A percentile compares a stretch with the other conserved stretches of the same genome.
These are phyloP conservation scores for Colletotrichum simmondsii DNA, from an alignment of 2,329 filamentous ascomycete genomes.

Conservation along the genomic window DNA sequence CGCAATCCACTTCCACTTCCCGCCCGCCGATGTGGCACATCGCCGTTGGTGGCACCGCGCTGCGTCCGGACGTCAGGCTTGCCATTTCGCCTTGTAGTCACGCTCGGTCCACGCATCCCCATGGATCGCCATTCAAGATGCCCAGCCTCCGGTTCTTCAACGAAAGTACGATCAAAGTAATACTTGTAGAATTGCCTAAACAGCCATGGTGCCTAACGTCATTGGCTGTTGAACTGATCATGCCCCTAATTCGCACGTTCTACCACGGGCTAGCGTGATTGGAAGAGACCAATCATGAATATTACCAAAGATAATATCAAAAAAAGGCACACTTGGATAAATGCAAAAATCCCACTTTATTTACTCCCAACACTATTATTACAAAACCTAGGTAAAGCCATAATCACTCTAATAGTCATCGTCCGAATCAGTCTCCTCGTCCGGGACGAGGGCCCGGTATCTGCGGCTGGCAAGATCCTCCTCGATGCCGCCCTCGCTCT, in stretches of 20 bases:
- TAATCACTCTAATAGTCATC: slow-evolving; percentile 61
- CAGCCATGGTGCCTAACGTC: background rate
- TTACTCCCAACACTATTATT: slow-evolving; percentile 7
- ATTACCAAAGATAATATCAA: background rate
- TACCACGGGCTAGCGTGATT: background rate
- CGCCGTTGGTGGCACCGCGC: slow-evolving; percentile 13
- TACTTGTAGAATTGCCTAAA: background rate
- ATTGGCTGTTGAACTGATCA: background rate
- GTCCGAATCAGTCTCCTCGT: slow-evolving; percentile 81
- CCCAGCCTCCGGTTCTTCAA: background rate
- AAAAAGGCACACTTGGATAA: background rate
- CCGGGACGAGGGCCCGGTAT: slow-evolving; percentile 80
- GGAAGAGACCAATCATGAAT: rapidly evolving
- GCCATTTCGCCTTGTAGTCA: background rate
- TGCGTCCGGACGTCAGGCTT: background rate
- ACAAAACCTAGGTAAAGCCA: background rate
- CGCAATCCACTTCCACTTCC: slow-evolving; percentile 2
- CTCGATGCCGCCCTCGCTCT: slow-evolving; percentile 87
- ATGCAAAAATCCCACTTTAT: slow-evolving; percentile 14
- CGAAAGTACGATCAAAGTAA: background rate
- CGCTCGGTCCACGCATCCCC: background rate
- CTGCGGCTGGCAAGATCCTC: slow-evolving; percentile 85
- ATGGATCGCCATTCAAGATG: background rate
- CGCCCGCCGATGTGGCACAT: slow-evolving; percentile 25
- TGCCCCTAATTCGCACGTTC: background rate